Evolutionary conservation across 257 asterid species (phyloP).

Genomic region (Fraxinus anomala): DNA sequence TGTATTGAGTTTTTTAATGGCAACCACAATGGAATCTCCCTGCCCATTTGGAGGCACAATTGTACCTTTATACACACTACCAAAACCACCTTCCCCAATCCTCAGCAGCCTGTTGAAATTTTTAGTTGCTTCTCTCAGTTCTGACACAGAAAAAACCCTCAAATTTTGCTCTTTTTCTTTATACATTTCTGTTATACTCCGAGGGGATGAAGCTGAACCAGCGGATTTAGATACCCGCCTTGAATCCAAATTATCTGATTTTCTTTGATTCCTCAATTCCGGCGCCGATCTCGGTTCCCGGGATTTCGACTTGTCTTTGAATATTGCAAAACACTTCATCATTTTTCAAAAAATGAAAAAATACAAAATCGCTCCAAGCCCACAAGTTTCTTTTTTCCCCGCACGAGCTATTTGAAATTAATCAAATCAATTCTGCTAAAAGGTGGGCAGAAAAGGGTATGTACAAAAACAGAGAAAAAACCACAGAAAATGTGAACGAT

Average conservation of each 20-base stretch:
- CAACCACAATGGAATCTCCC: slow-evolving; percentile 57
- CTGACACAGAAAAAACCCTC: slow-evolving; percentile 61
- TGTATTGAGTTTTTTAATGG: slow-evolving; percentile 75
- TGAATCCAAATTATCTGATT: slow-evolving; percentile 27
- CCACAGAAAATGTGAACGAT: background rate
- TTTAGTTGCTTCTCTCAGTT: slow-evolving; percentile 71
- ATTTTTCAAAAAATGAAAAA: slow-evolving; percentile 22
- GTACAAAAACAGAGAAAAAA: background rate
- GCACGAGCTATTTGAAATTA: background rate
- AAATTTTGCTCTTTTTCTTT: slow-evolving; percentile 55
- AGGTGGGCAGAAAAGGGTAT: background rate
- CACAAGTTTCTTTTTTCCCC: background rate
- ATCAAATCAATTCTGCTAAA: background rate
- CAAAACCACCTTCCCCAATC: slow-evolving; percentile 96
- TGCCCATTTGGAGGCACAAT: slow-evolving; percentile 41
- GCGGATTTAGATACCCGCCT: slow-evolving; percentile 57
- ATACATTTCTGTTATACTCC: slow-evolving; percentile 73
- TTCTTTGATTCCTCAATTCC: slow-evolving; percentile 42
- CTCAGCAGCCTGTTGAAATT: slow-evolving; percentile 66
- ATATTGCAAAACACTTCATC: slow-evolving; percentile 63
- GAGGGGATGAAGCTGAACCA: slow-evolving; percentile 58
- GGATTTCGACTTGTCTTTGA: slow-evolving; percentile 50
- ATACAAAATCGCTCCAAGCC: background rate
- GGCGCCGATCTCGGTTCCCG: slow-evolving; percentile 59
- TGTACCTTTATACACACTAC: slow-evolving; percentile 78